These are phyloP conservation scores for Didymella lethalis DNA, from an alignment of 2,329 filamentous ascomycete genomes.

Conservation along the genomic window DNA sequence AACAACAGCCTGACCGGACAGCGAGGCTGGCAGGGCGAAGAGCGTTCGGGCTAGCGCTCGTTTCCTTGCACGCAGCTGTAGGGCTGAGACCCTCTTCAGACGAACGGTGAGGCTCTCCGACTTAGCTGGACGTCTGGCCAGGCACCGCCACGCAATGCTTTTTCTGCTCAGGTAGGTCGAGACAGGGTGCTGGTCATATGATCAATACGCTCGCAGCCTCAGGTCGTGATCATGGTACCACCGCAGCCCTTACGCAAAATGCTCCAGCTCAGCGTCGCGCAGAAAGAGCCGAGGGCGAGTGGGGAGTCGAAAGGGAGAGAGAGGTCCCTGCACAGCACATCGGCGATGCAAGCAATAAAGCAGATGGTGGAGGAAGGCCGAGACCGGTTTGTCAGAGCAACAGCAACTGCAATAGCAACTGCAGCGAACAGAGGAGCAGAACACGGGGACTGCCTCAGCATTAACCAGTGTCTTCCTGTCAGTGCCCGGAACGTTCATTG, in stretches of 20 bases:
- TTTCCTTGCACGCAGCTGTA: conserved; percentile 21
- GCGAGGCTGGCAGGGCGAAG: conserved; percentile 31
- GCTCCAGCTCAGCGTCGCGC: conserved; percentile 30
- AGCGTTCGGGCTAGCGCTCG: conserved; percentile 19
- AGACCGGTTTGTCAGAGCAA: conserved; percentile 11
- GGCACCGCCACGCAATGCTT: conserved; percentile 33
- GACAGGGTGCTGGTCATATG: conserved; percentile 24
- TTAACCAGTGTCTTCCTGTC: conserved; percentile 39
- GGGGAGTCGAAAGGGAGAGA: conserved; percentile 27
- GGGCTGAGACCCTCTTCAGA: conserved; percentile 19
- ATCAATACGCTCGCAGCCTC: conserved; percentile 18
- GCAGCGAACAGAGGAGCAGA: conserved; percentile 32
- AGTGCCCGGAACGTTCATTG: conserved; percentile 40
- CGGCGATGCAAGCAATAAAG: conserved; percentile 19
- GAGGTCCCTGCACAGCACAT: conserved; percentile 18
- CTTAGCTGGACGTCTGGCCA: conserved; percentile 29
- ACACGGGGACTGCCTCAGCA: conserved; percentile 42
- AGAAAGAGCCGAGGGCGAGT: conserved; percentile 20
- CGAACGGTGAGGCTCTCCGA: conserved; percentile 25
- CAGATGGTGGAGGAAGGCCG: conserved; percentile 8
- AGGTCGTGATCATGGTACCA: conserved; percentile 41
- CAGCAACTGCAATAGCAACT: conserved; percentile 23
- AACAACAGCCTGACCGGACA: conserved; percentile 16
- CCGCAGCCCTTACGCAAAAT: conserved; percentile 36
- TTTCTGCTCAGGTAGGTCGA: conserved; percentile 13